Conservation (phyloP, 768 basidiomycete genomes). For the Tricholoma matsutake region DNA sequence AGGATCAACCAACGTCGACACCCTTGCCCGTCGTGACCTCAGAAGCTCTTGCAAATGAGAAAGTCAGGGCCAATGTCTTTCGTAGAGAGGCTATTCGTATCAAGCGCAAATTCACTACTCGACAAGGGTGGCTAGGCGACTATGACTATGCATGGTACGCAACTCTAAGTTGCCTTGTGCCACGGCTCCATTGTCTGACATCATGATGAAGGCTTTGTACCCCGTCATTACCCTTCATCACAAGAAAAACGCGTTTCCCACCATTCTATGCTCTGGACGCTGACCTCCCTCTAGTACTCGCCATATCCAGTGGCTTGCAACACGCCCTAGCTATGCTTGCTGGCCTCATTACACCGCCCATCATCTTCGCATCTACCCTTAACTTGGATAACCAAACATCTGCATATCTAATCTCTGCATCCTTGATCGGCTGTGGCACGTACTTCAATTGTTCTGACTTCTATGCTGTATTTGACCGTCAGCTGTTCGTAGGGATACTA, state of each 20-base stretch:
- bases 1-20: slow-evolving; percentile 13
- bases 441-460: slow-evolving; percentile 2
- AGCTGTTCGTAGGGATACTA: slow-evolving; percentile 51
- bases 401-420: slow-evolving; percentile 79
- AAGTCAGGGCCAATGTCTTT: background rate
- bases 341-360: slow-evolving; percentile 80
- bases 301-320: slow-evolving; percentile 70
- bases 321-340: slow-evolving; percentile 83
- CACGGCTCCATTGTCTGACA: background rate
- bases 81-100: slow-evolving; percentile 9
- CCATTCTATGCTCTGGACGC: slow-evolving; percentile 77
- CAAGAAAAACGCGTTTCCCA: slow-evolving; percentile 38
- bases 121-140: slow-evolving; percentile 78
- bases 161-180: background rate
- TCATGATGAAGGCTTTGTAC: slow-evolving; percentile 50
- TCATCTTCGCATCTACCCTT: slow-evolving; percentile 68
- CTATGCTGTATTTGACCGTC: background rate
- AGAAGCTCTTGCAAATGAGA: background rate
- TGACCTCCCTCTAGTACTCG: slow-evolving; percentile 69
- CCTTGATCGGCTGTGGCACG: slow-evolving; percentile 74
- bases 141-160: slow-evolving; percentile 68
- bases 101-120: slow-evolving; percentile 37
- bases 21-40: slow-evolving; percentile 10
- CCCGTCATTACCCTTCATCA: slow-evolving; percentile 60
- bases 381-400: slow-evolving; percentile 56